Percentiles rank a stretch among this genome's conserved stretches.
Evolutionary conservation across 1,139 yeast species (phyloP).

Genomic region (Saccharomyces pastorianus): DNA sequence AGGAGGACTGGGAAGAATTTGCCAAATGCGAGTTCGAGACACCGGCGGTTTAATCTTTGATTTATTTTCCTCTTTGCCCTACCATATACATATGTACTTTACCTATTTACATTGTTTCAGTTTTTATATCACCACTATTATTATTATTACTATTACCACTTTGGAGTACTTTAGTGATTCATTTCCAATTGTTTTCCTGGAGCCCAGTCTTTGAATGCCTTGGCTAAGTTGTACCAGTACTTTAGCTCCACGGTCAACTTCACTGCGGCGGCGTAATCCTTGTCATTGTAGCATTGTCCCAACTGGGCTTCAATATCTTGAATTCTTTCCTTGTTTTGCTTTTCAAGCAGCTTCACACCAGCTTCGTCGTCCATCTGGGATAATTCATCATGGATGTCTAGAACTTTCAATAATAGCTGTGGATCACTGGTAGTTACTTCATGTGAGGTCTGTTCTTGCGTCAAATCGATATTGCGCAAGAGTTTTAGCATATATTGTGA

Average conservation of each 20-base stretch:
- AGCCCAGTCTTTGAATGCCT: slow-evolving; percentile 72
- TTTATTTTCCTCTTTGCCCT: background rate
- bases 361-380: slow-evolving; percentile 53
- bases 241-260: slow-evolving; percentile 63
- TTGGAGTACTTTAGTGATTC: slow-evolving; percentile 40
- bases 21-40: slow-evolving; percentile 54
- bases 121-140: background rate
- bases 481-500: slow-evolving; percentile 48
- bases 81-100: background rate
- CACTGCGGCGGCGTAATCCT: slow-evolving; percentile 43
- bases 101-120: background rate
- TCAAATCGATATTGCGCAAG: slow-evolving; percentile 39
- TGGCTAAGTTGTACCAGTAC: slow-evolving; percentile 76
- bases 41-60: slow-evolving; percentile 29
- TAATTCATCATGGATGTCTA: slow-evolving; percentile 73
- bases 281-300: slow-evolving; percentile 31
- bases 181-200: slow-evolving; percentile 58
- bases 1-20: slow-evolving; percentile 51
- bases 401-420: slow-evolving; percentile 57
- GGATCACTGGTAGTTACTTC: slow-evolving; percentile 40
- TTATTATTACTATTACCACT: background rate
- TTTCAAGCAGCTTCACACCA: slow-evolving; percentile 47
- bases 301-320: slow-evolving; percentile 33
- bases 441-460: slow-evolving; percentile 32
- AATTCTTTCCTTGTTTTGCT: slow-evolving; percentile 51